Base-by-base conservation (phyloP, 176 grass and related monocot species). In the Lolium multiflorum region DNA sequence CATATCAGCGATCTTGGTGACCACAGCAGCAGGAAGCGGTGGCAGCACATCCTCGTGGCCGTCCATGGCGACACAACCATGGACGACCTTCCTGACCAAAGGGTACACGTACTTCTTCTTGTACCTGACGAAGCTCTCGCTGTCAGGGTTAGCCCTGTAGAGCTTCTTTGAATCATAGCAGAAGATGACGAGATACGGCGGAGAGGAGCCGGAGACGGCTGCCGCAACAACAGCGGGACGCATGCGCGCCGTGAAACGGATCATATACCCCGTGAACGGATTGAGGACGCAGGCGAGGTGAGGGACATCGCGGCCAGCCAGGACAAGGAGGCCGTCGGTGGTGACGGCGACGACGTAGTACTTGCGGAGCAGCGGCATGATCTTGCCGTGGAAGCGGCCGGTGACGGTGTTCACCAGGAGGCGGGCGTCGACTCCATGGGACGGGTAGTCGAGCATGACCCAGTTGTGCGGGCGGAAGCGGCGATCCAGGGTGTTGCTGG, bases 381-480 rank as follows among this genome's bases (percentile, higher is more conserved):
- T 22, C 76, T n/a, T 20, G 10, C 35, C 5, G 35, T 59, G 11
- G 54, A 78, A 78, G 24, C 73, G 72, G 11, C 72, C 48, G 48
- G 72, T 76, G 72, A 2, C 47, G 13, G 15, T 26, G 48, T 78
- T 78, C 26, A 78, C 17, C 18, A 78, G 38, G 46, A 50, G 13
- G 52, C 18, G 16, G 18, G 7, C 52, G 28, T 13, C 76, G 24
- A 5, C 10, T 59, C 76, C 26, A 43, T 56, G 54, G 24, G 61
- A 14, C 60, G 52, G 56, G 31, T 35, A 58, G 16, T 59, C 52
- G 11, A 59, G 54, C 54, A 78, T 21, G 28, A 78, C 11, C 54
- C 76, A 78, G 26, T 31, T 51, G 74, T 17, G 28, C 3, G 74
- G 74, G 50, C 21, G 74, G 74, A 77, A 77, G 74, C 74, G 72